Evolutionary conservation across 176 grass and related monocot species (phyloP).

Genomic region (Aegilops umbellulata): DNA sequence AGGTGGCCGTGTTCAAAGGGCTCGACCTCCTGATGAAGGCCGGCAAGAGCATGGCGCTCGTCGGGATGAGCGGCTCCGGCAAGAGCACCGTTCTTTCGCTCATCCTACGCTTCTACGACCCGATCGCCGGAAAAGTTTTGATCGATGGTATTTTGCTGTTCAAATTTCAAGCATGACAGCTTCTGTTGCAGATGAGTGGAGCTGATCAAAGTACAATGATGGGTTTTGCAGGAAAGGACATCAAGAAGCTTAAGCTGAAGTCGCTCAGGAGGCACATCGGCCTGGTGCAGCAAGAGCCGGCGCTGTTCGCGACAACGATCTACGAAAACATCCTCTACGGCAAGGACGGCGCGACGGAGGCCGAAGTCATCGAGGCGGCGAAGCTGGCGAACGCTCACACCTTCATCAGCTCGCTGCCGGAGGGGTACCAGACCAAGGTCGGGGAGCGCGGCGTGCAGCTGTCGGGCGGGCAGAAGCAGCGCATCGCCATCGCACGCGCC

Average conservation of each 20-base stretch:
- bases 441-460: constrained; percentile 94
- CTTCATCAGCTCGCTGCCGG: constrained; percentile 91
- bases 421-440: constrained; percentile 84
- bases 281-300: constrained; percentile 90
- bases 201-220: not conserved
- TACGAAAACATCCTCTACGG: constrained; percentile 92
- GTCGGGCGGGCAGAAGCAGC: constrained; percentile 90
- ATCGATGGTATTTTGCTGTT: constrained; percentile 56
- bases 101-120: constrained; percentile 89
- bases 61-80: constrained; percentile 93
- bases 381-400: constrained; percentile 95
- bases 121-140: constrained; percentile 67
- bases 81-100: constrained; percentile 87
- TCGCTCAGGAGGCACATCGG: constrained; percentile 81
- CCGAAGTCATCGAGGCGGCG: constrained; percentile 69
- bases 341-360: constrained; percentile 74
- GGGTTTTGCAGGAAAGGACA: constrained; percentile 66
- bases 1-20: constrained; percentile 69
- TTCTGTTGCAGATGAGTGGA: not conserved
- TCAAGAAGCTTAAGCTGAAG: constrained; percentile 83
- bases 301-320: constrained; percentile 92
- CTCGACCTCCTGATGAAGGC: constrained; percentile 84
- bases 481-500: constrained; percentile 91
- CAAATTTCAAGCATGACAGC: not conserved
- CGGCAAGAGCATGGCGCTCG: constrained; percentile 95